Conservation (phyloP, 768 basidiomycete genomes). For the Boletus eberwhitei region DNA sequence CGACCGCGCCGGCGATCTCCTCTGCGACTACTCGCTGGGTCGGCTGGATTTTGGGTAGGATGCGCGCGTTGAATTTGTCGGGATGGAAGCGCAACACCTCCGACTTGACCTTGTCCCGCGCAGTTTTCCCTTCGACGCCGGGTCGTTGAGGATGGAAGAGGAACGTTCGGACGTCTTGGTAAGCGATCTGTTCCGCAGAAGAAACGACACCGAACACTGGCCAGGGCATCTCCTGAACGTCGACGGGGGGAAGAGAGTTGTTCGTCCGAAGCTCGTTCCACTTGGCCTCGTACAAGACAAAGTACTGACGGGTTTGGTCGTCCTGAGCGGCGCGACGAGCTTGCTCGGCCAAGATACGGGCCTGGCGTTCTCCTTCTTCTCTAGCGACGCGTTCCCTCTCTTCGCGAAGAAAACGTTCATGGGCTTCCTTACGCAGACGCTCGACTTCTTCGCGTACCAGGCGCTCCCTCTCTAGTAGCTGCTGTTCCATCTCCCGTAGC, state of each 20-base stretch:
- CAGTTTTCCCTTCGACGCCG: constrained; percentile 28
- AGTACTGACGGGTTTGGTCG: constrained; percentile 7
- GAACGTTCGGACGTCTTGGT: constrained; percentile 36
- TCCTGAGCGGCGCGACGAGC: constrained; percentile 7
- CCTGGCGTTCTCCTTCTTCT: constrained; percentile 20
- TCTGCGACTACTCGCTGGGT: constrained; percentile 33
- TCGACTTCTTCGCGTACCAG: constrained; percentile 2
- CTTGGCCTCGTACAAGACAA: constrained; percentile 32
- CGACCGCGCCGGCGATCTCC: constrained; percentile 39
- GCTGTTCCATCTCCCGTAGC: background rate
- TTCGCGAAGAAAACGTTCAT: constrained; percentile 6
- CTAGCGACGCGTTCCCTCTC: constrained; percentile 16
- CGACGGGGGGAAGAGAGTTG: constrained; percentile 16
- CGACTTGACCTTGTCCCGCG: constrained; percentile 35
- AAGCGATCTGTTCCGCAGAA: constrained; percentile 34
- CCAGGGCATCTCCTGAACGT: constrained; percentile 43
- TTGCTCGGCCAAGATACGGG: constrained; percentile 22
- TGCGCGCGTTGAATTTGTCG: constrained; percentile 45
- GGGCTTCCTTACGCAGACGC: constrained; percentile 8
- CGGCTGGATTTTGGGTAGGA: constrained; percentile 34
- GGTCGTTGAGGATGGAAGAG: constrained; percentile 36
- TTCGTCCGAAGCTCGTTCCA: constrained; percentile 35
- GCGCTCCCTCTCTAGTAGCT: too few species aligned
- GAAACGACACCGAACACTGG: constrained; percentile 31
- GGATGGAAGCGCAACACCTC: constrained; percentile 56